Evolutionary conservation across 371 early-diverging fungal species (phyloP).

Genomic region (Mortierella sp.): DNA sequence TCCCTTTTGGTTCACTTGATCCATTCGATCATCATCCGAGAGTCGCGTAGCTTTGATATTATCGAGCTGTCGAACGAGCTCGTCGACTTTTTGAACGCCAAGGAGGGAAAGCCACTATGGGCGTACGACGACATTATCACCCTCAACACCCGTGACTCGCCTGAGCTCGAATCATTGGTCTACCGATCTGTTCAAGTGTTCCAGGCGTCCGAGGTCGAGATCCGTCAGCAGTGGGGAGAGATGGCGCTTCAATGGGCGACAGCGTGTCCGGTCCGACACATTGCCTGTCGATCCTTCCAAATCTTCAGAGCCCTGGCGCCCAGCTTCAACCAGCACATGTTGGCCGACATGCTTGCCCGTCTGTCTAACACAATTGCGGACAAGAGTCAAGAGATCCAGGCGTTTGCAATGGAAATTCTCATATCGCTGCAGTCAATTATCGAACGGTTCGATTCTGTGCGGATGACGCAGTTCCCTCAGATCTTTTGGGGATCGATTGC

Average conservation of each 20-base stretch:
- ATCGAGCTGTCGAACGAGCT: conserved; percentile 70
- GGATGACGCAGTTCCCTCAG: conserved; percentile 80
- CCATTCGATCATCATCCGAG: conserved; percentile 75
- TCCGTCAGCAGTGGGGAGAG: conserved; percentile 90
- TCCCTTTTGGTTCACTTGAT: conserved; percentile 86
- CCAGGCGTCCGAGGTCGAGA: conserved; percentile 71
- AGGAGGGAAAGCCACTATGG: conserved; percentile 87
- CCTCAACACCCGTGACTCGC: conserved; percentile 64
- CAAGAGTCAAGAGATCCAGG: conserved; percentile 84
- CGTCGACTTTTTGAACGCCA: conserved; percentile 71
- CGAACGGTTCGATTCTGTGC: conserved; percentile 66
- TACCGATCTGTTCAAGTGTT: conserved; percentile 68
- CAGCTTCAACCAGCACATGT: conserved; percentile 81
- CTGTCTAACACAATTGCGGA: conserved; percentile 90
- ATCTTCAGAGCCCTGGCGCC: conserved; percentile 88
- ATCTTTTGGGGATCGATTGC: conserved; percentile 88
- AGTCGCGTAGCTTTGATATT: conserved; percentile 71
- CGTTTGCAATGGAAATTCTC: conserved; percentile 90
- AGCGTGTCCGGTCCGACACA: conserved; percentile 89
- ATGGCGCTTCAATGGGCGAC: conserved; percentile 93
- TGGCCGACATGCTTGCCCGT: conserved; percentile 87
- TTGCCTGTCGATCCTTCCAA: conserved; percentile 92
- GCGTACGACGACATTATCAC: conserved; percentile 82
- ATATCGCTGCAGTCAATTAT: conserved; percentile 79
- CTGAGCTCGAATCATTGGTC: conserved; percentile 65